Percentiles rank a stretch among this genome's conserved stretches.
phyloP scores from a whole-genome alignment of 352 stramenopile species.

The Thalassiosira livingstoniorum region DNA sequence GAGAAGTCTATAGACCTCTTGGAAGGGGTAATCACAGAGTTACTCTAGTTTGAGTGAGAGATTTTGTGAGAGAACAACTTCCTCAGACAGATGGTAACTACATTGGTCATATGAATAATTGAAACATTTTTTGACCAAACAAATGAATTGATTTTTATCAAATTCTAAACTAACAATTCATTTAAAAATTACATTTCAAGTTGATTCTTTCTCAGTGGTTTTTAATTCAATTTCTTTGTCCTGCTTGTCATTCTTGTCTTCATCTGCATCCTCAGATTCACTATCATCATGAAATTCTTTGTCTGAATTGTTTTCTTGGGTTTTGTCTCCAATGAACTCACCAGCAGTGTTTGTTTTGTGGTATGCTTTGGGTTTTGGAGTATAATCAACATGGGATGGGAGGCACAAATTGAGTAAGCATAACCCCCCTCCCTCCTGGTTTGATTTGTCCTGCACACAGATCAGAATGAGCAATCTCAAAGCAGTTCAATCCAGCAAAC shows the following conservation, averaged over 20 bases:
- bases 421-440: background rate
- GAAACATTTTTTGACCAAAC: background rate
- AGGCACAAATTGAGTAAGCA: background rate
- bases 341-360: background rate
- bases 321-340: background rate
- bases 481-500: conserved; percentile 27
- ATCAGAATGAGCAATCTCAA: conserved; percentile 29
- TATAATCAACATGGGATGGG: background rate
- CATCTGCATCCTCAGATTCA: background rate
- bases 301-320: background rate
- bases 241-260: background rate
- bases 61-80: conserved; percentile 10
- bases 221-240: background rate
- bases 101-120: conserved; percentile 26
- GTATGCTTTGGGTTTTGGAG: background rate
- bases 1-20: background rate
- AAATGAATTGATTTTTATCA: no score
- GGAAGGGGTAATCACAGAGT: conserved; percentile 11
- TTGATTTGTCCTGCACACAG: background rate
- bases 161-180: background rate
- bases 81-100: conserved; percentile 22
- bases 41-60: conserved; percentile 4
- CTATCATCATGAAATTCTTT: background rate
- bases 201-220: background rate
- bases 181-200: background rate